Evolutionary conservation across 2,329 filamentous ascomycete genomes (phyloP).

Genomic region (Fusarium abutilonis): DNA sequence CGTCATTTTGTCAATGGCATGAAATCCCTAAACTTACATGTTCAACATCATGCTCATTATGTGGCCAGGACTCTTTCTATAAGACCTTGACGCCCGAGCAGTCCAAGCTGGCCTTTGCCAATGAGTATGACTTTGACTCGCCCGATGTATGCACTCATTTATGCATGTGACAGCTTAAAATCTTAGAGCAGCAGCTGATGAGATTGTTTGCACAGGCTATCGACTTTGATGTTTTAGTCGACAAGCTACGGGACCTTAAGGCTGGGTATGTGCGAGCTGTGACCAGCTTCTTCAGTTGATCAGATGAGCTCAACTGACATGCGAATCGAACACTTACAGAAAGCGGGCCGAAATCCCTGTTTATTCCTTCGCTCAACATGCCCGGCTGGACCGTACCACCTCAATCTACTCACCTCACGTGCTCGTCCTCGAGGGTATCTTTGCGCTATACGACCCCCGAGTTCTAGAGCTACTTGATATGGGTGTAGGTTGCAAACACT

Average conservation of each 20-base stretch:
- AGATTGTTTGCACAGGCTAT: conserved; percentile 66
- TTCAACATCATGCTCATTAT: conserved; percentile 37
- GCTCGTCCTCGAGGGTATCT: conserved; percentile 93
- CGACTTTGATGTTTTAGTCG: conserved; percentile 89
- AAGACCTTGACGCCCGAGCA: conserved; percentile 85
- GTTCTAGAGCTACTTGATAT: conserved; percentile 90
- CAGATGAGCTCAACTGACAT: conserved; percentile 21
- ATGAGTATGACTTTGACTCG: conserved; percentile 96
- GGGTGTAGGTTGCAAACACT: conserved; percentile 65
- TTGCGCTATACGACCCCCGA: conserved; percentile 88
- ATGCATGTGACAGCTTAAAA: background rate
- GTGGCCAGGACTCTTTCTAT: conserved; percentile 91
- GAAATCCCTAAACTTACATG: conserved; percentile 33
- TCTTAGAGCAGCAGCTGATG: conserved; percentile 8
- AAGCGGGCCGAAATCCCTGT: conserved; percentile 90
- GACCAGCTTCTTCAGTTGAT: background rate
- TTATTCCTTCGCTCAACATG: conserved; percentile 95
- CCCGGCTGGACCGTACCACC: conserved; percentile 79
- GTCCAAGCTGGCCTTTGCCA: conserved; percentile 81
- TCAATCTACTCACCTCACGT: conserved; percentile 97
- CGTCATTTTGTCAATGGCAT: conserved; percentile 94
- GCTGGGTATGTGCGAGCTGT: conserved; percentile 73
- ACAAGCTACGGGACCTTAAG: conserved; percentile 84
- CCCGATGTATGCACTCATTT: conserved; percentile 66
- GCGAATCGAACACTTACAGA: conserved; percentile 54